Base-by-base conservation (phyloP, 495 filamentous ascomycete species). In the Talaromyces borbonicus region DNA sequence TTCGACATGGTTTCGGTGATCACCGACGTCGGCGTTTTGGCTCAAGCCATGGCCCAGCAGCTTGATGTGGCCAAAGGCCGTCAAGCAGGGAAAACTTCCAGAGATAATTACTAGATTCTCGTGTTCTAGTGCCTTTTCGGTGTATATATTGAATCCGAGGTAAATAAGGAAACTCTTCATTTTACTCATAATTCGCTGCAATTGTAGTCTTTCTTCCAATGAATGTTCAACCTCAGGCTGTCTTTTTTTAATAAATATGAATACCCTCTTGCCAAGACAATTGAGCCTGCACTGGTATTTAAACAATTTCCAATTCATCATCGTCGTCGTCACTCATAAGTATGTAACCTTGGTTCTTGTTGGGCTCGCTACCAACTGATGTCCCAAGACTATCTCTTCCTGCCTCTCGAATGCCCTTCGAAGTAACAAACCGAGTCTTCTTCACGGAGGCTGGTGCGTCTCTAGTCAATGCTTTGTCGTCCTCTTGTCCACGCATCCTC, bases 371-470 rank as follows among this genome's bases (percentile, higher is more conserved):
- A 43, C 52, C 69, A 49, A 51, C 69, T 5, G 55, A 69, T 2
- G 68, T 73, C 24, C 83, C 83, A 3, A 87, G 50, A 55, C 85
- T 87, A 50, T 89, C 84, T 48, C 83, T 71, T 2, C 84, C 84
- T 0, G 85, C 83, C 57, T 85, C 83, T 54, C 76, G 75, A 47
- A 86, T 87, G 0, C 84, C 85, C 57, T 80, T 83, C 20, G 78
- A 74, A 24, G 80, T 90, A 30, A 87, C 75, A 55, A 93, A 92
- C 14, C 87, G 68, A 11, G 85, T 92, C 68, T 89, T 92, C 63
- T 92, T 90, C 9, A 68, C 61, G 4, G 43, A 46, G 24, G 43
- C 1, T 1, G 12, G 4, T 3, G 56, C 45, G 16, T 19, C 57
- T 19, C 57, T 64, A 53, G 57, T 60, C 47, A 58, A 61, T 16